A percentile compares a stretch with the other conserved stretches of the same genome.
Conservation (phyloP, 768 basidiomycete species). For the Podaxis sp. region DNA sequence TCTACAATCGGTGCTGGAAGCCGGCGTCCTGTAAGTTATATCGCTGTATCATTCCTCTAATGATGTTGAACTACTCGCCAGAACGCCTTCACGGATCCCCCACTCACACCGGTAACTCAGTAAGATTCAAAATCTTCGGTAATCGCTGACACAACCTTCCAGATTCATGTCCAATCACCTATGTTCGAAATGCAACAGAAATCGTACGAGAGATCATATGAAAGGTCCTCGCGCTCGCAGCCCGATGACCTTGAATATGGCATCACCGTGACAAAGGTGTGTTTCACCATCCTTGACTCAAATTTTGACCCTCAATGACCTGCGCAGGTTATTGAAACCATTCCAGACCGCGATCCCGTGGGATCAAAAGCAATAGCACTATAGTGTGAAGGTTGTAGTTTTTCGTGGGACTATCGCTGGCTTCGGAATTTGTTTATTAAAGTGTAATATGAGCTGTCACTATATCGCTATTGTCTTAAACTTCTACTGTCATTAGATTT, state of each 20-base stretch:
- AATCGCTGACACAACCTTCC: neutral
- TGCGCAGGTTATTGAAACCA: slow-evolving; percentile 35
- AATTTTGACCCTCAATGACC: neutral
- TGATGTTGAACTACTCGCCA: neutral
- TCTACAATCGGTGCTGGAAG: neutral
- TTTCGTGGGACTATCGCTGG: neutral
- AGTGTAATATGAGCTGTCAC: neutral
- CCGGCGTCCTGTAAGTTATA: slow-evolving; percentile 2
- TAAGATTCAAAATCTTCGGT: too few species aligned
- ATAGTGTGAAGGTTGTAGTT: neutral
- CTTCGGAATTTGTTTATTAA: neutral
- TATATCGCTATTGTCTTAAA: neutral
- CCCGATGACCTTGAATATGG: slow-evolving; percentile 33
- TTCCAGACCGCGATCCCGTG: slow-evolving; percentile 27
- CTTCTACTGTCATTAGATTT: neutral
- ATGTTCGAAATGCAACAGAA: slow-evolving; percentile 33
- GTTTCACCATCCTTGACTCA: slow-evolving; percentile 1
- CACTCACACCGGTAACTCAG: slow-evolving; percentile 4
- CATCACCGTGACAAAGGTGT: slow-evolving; percentile 39
- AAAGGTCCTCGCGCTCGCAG: slow-evolving; percentile 16
- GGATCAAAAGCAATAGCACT: slow-evolving; percentile 1
- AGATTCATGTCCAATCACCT: slow-evolving; percentile 20
- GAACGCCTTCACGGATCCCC: neutral
- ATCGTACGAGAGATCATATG: slow-evolving; percentile 20
- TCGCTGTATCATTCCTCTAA: neutral